phyloP scores from a whole-genome alignment of 2,329 filamentous ascomycete genomes.

The Aspergillus candidus region DNA sequence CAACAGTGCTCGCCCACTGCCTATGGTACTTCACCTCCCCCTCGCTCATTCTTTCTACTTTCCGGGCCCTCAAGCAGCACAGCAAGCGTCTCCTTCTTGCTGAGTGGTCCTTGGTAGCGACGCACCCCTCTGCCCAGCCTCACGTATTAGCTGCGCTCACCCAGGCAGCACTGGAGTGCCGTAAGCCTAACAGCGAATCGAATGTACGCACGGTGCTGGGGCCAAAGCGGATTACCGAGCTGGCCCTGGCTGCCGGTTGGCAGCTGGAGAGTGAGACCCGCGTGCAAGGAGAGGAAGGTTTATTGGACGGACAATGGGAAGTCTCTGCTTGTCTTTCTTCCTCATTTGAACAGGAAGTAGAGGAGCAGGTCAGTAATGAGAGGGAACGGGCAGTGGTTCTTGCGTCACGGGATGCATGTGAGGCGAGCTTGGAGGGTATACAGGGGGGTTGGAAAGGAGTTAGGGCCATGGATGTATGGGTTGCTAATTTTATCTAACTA shows the following conservation, averaged over 20 bases:
- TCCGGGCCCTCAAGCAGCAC: conserved; percentile 32
- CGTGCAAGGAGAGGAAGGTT: conserved; percentile 24
- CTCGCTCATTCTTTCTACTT: conserved; percentile 29
- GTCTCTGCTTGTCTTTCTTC: conserved; percentile 19
- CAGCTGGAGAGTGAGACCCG: conserved; percentile 20
- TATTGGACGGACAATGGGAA: conserved; percentile 48
- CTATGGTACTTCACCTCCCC: conserved; percentile 50
- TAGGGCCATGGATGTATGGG: conserved; percentile 15
- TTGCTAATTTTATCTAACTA: conserved; percentile 9
- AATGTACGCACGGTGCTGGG: conserved; percentile 47
- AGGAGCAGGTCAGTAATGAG: conserved; percentile 8
- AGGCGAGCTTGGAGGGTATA: conserved; percentile 9
- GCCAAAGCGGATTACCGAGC: conserved; percentile 35
- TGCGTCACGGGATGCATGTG: conserved; percentile 14
- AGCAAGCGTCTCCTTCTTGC: conserved; percentile 36
- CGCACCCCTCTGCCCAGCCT: conserved; percentile 34
- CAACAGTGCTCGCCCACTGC: conserved; percentile 35
- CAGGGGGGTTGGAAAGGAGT: conserved; percentile 11
- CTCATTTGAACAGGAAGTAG: conserved; percentile 9
- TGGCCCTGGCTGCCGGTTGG: too few relatives aligned
- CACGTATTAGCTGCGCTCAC: conserved; percentile 51
- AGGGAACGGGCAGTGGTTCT: conserved; percentile 10
- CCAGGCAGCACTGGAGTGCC: conserved; percentile 37
- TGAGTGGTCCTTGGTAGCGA: conserved; percentile 43
- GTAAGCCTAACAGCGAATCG: conserved; percentile 23